These are phyloP conservation scores for Bisporella sp. DNA, from an alignment of 2,329 filamentous ascomycete species.

Conservation along the genomic window DNA sequence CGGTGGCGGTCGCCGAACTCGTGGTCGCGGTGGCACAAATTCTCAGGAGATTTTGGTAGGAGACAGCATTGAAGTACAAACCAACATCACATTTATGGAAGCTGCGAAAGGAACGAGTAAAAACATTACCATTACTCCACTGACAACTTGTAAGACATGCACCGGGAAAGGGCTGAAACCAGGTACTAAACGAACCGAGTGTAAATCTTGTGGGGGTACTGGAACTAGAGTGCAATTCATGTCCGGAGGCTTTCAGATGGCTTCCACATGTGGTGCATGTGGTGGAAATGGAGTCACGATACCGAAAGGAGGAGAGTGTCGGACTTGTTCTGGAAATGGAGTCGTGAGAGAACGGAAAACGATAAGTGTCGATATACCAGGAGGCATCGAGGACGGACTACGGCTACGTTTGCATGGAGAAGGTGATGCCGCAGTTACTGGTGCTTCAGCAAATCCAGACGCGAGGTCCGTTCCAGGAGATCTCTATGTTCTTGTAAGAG, in stretches of 20 bases:
- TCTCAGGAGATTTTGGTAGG: constrained; percentile 80
- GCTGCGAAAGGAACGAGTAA: constrained; percentile 87
- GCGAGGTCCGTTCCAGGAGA: constrained; percentile 70
- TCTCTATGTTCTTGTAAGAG: constrained; percentile 83
- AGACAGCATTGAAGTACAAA: constrained; percentile 91
- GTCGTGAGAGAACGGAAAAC: constrained; percentile 78
- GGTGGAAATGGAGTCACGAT: constrained; percentile 70
- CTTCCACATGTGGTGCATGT: constrained; percentile 77
- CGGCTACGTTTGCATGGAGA: constrained; percentile 76
- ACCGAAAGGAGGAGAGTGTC: constrained; percentile 75
- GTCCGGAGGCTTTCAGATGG: constrained; percentile 93
- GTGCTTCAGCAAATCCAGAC: constrained; percentile 56
- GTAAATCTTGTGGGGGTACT: constrained; percentile 76
- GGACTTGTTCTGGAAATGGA: constrained; percentile 72
- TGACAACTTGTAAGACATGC: constrained; percentile 77
- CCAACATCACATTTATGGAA: constrained; percentile 91
- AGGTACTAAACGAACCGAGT: constrained; percentile 66
- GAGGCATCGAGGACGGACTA: constrained; percentile 96
- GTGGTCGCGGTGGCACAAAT: constrained; percentile 44
- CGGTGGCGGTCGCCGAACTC: constrained; percentile 37
- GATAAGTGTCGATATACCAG: constrained; percentile 85
- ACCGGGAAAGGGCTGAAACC: constrained; percentile 76
- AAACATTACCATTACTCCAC: constrained; percentile 78
- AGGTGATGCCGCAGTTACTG: constrained; percentile 78
- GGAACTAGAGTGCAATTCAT: constrained; percentile 84